These are phyloP conservation scores for Macrolepiota albuminosa DNA, from an alignment of 768 basidiomycete species.

Conservation along the genomic window DNA sequence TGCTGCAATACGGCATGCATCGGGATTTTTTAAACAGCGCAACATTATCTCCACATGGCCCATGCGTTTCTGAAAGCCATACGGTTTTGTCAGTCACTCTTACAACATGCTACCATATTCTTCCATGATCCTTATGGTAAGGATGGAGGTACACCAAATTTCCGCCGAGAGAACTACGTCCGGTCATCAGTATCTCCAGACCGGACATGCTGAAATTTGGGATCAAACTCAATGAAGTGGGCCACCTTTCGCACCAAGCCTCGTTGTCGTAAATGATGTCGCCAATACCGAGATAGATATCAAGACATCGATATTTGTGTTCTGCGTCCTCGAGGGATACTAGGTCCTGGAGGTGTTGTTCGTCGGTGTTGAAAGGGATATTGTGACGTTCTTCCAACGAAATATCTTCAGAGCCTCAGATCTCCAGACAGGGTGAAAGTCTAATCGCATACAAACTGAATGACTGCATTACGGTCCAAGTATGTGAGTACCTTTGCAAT, in stretches of 20 bases:
- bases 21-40: constrained; percentile 2
- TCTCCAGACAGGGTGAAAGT: no score
- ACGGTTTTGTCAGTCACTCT: background rate
- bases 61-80: background rate
- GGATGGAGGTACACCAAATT: background rate
- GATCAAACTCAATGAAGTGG: background rate
- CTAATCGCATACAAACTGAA: constrained; percentile 1
- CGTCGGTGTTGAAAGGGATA: background rate
- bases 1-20: background rate
- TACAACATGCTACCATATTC: background rate
- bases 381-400: background rate
- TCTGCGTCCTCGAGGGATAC: background rate
- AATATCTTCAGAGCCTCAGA: no score
- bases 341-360: background rate
- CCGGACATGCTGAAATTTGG: background rate
- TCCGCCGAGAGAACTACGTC: background rate
- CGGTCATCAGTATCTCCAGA: background rate
- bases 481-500: background rate
- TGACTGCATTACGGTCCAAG: background rate
- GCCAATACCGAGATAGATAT: background rate
- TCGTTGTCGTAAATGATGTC: background rate
- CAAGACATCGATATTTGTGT: background rate
- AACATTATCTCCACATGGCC: constrained; percentile 1
- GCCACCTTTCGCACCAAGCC: no score
- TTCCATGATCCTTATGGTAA: background rate